phyloP scores from a whole-genome alignment of 768 basidiomycete species.

The Ramaria sp. region DNA sequence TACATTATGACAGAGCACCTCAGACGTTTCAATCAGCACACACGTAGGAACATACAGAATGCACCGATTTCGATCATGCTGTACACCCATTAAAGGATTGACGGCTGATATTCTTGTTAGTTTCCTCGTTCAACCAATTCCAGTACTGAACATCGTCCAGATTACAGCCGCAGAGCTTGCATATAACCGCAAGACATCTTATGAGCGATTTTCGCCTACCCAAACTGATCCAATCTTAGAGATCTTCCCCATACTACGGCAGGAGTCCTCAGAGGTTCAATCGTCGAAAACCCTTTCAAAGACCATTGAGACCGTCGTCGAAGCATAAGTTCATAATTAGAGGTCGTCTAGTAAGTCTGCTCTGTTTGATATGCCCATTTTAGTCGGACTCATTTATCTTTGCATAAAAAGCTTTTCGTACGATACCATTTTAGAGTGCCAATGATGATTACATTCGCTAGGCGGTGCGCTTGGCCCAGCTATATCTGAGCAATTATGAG shows the following conservation, averaged over 20 bases:
- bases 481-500: too few species aligned
- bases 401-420: too few species aligned
- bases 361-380: too few species aligned
- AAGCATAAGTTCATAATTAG: too few species aligned
- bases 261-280: not conserved
- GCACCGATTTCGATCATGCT: conserved; percentile 72
- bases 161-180: conserved; percentile 61
- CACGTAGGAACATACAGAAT: conserved; percentile 55
- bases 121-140: not conserved
- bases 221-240: conserved; percentile 22
- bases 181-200: conserved; percentile 39
- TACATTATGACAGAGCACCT: conserved; percentile 35
- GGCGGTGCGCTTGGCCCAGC: too few species aligned
- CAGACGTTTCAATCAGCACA: conserved; percentile 37
- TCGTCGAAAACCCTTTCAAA: not conserved
- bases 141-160: conserved; percentile 22
- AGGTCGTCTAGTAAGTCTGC: too few species aligned
- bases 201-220: conserved; percentile 46
- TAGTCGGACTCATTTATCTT: too few species aligned
- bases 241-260: not conserved
- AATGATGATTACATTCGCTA: too few species aligned
- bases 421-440: too few species aligned
- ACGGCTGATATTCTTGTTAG: conserved; percentile 75
- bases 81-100: conserved; percentile 76
- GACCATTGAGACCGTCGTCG: too few species aligned